Evolutionary conservation across 495 filamentous ascomycete genomes (phyloP), one percentile per base, ranked within the genome.

Genomic region (Aspergillus coremiiformis): DNA sequence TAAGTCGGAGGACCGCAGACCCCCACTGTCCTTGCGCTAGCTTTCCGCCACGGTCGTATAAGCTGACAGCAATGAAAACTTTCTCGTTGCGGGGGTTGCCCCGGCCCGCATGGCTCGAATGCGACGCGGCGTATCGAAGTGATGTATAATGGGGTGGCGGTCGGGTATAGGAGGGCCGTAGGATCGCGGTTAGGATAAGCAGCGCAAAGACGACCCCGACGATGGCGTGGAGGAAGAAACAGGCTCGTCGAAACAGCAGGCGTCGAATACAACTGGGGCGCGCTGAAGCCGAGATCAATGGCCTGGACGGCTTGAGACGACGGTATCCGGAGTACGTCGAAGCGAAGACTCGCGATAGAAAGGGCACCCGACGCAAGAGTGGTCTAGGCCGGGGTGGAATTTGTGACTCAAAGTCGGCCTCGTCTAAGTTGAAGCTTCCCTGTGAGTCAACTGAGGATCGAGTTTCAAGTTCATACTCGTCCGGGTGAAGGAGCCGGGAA

Each of bases 1-100:
- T 77, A 39, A 91, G 62, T 19, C 81, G 67, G 51, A 84, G 54
- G 0, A 92, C 64, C 11, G 76, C 71, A 51, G 75, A 56, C 0
- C 85, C 87, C 87, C 87, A 91, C 49, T 71, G 70, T 3, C 86
- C 85, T 3, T 71, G 62, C 0, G 84, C 78, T 21, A 92, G 66
- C 12, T 64, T 63, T 5, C 81, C 81, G 0, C 61, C 72, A 10
- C 68, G 70, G 58, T 93, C 84, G 59, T 87, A 84, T 39, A 92
- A 73, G 58, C 82, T 89, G 14, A 84, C 82, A 5, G 84, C 84
- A 51, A 92, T 86, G 62, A 87, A 91, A 14, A 91, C 73, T 53
- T 82, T 85, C 61, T 89, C 82, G 33, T 79, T 70, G 19, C 72
- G 60, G 2, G 76, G 66, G 57, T 90, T 89, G 12, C 79, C 84